Base-by-base conservation (phyloP, 129 eudicot genomes). In the Artemisia annua region DNA sequence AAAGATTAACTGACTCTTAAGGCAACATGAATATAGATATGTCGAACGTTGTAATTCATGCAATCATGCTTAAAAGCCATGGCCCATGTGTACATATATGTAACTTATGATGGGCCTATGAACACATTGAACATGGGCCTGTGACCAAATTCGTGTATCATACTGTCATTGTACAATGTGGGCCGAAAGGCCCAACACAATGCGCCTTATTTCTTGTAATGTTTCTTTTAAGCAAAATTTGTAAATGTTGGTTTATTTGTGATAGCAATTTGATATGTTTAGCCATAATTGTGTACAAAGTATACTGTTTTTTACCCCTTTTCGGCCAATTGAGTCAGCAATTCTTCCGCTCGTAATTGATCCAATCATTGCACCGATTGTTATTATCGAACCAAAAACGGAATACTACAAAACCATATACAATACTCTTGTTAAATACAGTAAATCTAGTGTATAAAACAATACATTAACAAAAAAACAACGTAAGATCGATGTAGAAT, bases 291-390 rank as follows among this genome's bases (percentile, higher is more conserved):
- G 30, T 54, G 11, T 32, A 70, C 3, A 70, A 17, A 48, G 56
- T 43, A 24, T 6, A 11, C 48, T 30, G 15, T 39, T 12, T 60
- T 81, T 32, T 85, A 91, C 97, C 95, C 97, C 88, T 91, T 85
- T 91, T 59, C 97, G 74, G 32, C 97, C 97, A 17, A 86, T 61
- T 49, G 72, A 78, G 52, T 91, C 97, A 19, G 95, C 87, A 48
- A 87, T 70, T 76, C 83, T 72, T 16, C 95, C 97, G 51, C 97
- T 91, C 4, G 97, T 80, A 46, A 91, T 55, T 12, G 97, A 91
- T 20, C 97, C 97, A 80, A 91, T 76, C 97, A 91, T 86, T 7
- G 95, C 97, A 15, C 97, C 95, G 76, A 88, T 86, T 3, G 95
- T 88, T 26, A 91, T 35, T 7, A 91, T 91, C 56, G 97, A 91